Conservation (phyloP, 805 yeast species). For the Candida coleopterorum region DNA sequence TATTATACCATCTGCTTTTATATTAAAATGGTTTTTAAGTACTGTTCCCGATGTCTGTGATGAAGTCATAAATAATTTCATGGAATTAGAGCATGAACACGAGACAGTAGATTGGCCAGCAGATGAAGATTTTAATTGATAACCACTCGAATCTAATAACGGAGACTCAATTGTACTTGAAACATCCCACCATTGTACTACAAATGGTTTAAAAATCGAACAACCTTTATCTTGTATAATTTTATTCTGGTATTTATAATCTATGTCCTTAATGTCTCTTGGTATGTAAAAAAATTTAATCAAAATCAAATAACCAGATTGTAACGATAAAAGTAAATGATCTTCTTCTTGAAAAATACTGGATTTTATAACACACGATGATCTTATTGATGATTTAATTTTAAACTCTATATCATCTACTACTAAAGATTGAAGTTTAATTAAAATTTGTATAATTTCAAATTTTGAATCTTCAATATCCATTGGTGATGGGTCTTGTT, state of each 20-base stretch:
- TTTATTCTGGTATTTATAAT: slow-evolving; percentile 12
- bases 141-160: slow-evolving; percentile 17
- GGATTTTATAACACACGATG: slow-evolving; percentile 21
- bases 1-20: slow-evolving; percentile 37
- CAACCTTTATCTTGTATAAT: slow-evolving; percentile 10
- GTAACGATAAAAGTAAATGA: slow-evolving; percentile 32
- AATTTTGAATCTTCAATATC: neutral
- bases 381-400: slow-evolving; percentile 27
- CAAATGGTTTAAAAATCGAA: slow-evolving; percentile 35
- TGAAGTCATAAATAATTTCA: slow-evolving; percentile 35
- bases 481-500: neutral
- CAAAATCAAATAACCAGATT: slow-evolving; percentile 37
- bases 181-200: slow-evolving; percentile 49
- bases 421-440: slow-evolving; percentile 27
- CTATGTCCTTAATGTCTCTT: slow-evolving; percentile 21
- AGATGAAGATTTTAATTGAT: slow-evolving; percentile 27
- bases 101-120: slow-evolving; percentile 38
- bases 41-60: slow-evolving; percentile 33
- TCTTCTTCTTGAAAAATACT: slow-evolving; percentile 26
- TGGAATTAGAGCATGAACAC: slow-evolving; percentile 28
- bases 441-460: slow-evolving; percentile 20
- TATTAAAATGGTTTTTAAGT: slow-evolving; percentile 34
- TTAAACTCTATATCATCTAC: slow-evolving; percentile 27
- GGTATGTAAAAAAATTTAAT: slow-evolving; percentile 37
- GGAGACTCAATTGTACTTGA: slow-evolving; percentile 10